These are phyloP conservation scores for Geotrichum europaeum DNA, from an alignment of 1,139 yeast species.

Conservation along the genomic window DNA sequence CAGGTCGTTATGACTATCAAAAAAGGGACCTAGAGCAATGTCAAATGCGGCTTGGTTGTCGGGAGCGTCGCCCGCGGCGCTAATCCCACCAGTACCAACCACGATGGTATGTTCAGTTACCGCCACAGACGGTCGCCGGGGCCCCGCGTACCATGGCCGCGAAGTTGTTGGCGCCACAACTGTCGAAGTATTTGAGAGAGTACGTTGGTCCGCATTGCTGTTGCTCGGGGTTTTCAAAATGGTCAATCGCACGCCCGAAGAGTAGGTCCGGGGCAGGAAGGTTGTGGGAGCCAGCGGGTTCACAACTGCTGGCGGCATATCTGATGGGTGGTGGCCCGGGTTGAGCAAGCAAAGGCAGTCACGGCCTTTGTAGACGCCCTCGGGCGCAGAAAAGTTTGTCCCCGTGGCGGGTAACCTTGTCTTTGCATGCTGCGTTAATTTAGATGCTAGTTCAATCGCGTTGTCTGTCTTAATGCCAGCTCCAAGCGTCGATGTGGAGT, in stretches of 20 bases:
- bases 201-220: neutral
- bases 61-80: neutral
- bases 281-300: slow-evolving; percentile 36
- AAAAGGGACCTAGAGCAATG: neutral
- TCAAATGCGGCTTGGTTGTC: neutral
- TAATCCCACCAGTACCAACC: neutral
- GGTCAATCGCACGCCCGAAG: slow-evolving; percentile 28
- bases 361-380: slow-evolving; percentile 31
- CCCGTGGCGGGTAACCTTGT: neutral
- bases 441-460: slow-evolving; percentile 3
- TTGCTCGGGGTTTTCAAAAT: slow-evolving; percentile 1
- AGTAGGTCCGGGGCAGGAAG: slow-evolving; percentile 27
- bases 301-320: slow-evolving; percentile 29
- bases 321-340: slow-evolving; percentile 37
- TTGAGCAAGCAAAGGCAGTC: slow-evolving; percentile 33
- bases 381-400: slow-evolving; percentile 26
- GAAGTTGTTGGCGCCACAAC: neutral
- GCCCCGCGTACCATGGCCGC: neutral
- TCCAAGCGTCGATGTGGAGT: slow-evolving; percentile 4
- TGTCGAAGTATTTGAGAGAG: neutral
- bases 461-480: slow-evolving; percentile 5
- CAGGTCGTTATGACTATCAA: neutral
- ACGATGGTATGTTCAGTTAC: slow-evolving; percentile 7
- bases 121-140: slow-evolving; percentile 4
- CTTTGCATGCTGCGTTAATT: neutral